Percentiles rank a stretch among this genome's conserved stretches.
phyloP scores from a whole-genome alignment of 2,329 filamentous ascomycete genomes.

The Colletotrichum costaricense region DNA sequence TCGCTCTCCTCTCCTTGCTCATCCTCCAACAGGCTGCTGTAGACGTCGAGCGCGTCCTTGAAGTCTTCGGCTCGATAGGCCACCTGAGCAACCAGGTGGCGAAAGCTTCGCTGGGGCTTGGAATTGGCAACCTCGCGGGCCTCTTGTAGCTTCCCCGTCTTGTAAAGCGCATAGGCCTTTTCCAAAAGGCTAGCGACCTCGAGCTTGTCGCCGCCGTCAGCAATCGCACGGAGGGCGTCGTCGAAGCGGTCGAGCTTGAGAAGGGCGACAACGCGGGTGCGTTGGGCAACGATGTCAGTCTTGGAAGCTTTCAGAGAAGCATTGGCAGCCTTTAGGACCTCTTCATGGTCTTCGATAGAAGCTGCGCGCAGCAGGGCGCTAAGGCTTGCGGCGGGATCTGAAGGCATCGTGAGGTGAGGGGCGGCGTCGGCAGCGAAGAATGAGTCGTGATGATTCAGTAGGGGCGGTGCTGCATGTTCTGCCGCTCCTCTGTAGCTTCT shows the following conservation, averaged over 20 bases:
- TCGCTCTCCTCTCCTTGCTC: slow-evolving; percentile 72
- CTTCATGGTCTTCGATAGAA: slow-evolving; percentile 77
- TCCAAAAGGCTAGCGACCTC: slow-evolving; percentile 73
- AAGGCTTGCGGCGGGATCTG: slow-evolving; percentile 61
- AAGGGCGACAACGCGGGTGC: slow-evolving; percentile 78
- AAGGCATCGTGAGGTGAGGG: slow-evolving; percentile 45
- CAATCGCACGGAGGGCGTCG: slow-evolving; percentile 77
- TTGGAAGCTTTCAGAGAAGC: slow-evolving; percentile 72
- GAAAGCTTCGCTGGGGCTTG: slow-evolving; percentile 49
- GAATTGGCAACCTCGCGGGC: slow-evolving; percentile 59
- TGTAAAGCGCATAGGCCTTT: slow-evolving; percentile 86
- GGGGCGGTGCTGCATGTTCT: slow-evolving; percentile 14
- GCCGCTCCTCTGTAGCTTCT: background rate
- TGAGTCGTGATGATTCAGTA: background rate
- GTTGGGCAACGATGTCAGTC: slow-evolving; percentile 68
- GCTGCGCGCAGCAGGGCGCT: slow-evolving; percentile 65
- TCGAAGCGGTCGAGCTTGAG: slow-evolving; percentile 86
- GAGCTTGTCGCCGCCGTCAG: slow-evolving; percentile 70
- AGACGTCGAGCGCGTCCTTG: slow-evolving; percentile 71
- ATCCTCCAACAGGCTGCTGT: slow-evolving; percentile 69
- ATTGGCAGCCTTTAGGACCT: slow-evolving; percentile 74
- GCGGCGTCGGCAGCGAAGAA: background rate
- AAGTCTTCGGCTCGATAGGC: slow-evolving; percentile 83
- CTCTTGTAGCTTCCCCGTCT: slow-evolving; percentile 75
- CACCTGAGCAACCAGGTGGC: slow-evolving; percentile 72